Evolutionary conservation across 768 basidiomycete genomes (phyloP), one percentile per base, ranked within the genome.

Genomic region (Lentinula guzmanii): DNA sequence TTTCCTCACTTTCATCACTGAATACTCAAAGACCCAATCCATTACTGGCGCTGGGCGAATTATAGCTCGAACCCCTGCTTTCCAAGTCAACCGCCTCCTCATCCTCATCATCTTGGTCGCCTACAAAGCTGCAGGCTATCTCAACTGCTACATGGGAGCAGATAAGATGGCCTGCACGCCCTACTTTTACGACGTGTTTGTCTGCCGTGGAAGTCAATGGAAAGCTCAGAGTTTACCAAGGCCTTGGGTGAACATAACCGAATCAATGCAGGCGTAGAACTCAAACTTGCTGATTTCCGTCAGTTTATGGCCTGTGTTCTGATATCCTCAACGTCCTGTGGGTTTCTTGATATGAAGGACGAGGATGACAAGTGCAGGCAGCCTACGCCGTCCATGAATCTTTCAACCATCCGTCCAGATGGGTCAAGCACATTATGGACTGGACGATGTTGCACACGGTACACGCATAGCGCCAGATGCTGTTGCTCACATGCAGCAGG

Each of bases 1-100:
- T 0, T 24, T 46, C 1, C 21, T 65, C 2, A 31, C 53, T 0
- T 61, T 68, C 9, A 28, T 37, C 0, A 68, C 56, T 0, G 62
- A 58, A 0, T 68, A 67, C n/a, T 50, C 58, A 0, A 68, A 68
- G 13, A 67, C 66, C 2, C 60, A 67, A 6, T 53, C 60, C 24
- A 21, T 53, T 4, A 62, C 61, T 11, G 62, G 64, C 9, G 61
- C 65, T 28, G 64, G 64, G 2, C 2, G 46, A 2, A 1, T 39
- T 13, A 13, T 39, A 0, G 37, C 37, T 39, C 37, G 37, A 1
- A 39, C 37, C 11, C 37, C 4, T 15, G 51, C 46, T 8, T 34
- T 37, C 18, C 34, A 34, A 11, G 48, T 64, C 4, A 62, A 62
- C 0, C 58, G 39, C 2, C 60, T 67, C 1, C 5, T 65, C 1